A percentile compares a stretch with the other conserved stretches of the same genome.
Conservation (phyloP, 78 protist genomes). For the Dictyostelium citrinum region DNA sequence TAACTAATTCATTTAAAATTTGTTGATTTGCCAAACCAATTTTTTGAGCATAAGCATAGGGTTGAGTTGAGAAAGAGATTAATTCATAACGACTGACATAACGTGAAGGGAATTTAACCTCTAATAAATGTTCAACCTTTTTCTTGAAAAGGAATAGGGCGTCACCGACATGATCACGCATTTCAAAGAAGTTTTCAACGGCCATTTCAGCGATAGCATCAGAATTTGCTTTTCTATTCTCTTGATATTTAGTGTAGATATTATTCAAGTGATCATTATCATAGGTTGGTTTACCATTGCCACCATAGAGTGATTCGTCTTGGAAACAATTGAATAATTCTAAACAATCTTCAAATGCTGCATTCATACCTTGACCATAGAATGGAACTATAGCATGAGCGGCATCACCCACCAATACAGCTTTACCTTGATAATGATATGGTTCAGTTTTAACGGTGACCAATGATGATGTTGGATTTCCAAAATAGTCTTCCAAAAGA, state of each 20-base stretch:
- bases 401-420: constrained; percentile 86
- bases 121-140: constrained; percentile 69
- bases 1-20: constrained; percentile 9
- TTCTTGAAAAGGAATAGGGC: constrained; percentile 64
- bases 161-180: constrained; percentile 74
- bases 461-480: constrained; percentile 76
- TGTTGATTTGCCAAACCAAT: constrained; percentile 46
- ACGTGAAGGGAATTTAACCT: constrained; percentile 39
- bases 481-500: constrained; percentile 45
- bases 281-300: not conserved
- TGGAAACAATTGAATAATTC: constrained; percentile 17
- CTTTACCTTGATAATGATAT: constrained; percentile 11
- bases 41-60: constrained; percentile 60
- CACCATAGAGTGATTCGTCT: not conserved
- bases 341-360: constrained; percentile 81
- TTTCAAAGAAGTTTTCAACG: constrained; percentile 87
- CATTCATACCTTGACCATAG: constrained; percentile 96
- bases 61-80: constrained; percentile 76
- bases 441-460: constrained; percentile 78
- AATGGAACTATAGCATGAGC: constrained; percentile 97
- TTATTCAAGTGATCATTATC: not conserved
- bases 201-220: constrained; percentile 90
- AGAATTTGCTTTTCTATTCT: constrained; percentile 54
- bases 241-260: constrained; percentile 42
- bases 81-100: constrained; percentile 71